Evolutionary conservation across 2,329 filamentous ascomycete genomes (phyloP).

Genomic region (Claviceps humidiphila): DNA sequence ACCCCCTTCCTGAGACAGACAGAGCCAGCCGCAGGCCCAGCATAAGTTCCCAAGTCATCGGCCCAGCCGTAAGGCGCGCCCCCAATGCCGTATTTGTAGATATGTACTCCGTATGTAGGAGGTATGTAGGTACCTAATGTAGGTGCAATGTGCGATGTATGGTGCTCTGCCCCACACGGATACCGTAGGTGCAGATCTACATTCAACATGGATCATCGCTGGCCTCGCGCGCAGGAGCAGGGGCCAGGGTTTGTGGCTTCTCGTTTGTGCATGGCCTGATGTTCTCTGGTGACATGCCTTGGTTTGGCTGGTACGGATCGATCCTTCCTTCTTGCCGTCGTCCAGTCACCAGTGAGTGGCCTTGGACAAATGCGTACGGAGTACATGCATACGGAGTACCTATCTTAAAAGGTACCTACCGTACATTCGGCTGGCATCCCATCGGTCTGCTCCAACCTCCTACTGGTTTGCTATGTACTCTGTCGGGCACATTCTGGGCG

Average conservation of each 20-base stretch:
- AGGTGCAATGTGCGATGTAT: no score
- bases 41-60: no score
- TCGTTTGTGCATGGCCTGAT: background rate
- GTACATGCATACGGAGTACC: background rate
- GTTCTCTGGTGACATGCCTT: background rate
- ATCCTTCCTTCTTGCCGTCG: background rate
- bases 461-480: background rate
- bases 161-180: background rate
- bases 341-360: background rate
- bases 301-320: background rate
- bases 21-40: no score
- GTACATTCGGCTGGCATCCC: no score
- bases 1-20: no score
- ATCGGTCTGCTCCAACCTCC: background rate
- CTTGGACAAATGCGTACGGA: no score
- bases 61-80: no score
- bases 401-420: no score
- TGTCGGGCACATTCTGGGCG: background rate
- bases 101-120: no score
- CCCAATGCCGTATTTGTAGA: background rate
- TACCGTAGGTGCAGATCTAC: conserved; percentile 2
- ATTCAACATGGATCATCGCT: background rate
- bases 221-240: background rate
- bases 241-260: background rate
- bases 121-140: no score